Evolutionary conservation across 805 yeast species (phyloP), one percentile per base, ranked within the genome.

Genomic region (Candida sanyiensis): DNA sequence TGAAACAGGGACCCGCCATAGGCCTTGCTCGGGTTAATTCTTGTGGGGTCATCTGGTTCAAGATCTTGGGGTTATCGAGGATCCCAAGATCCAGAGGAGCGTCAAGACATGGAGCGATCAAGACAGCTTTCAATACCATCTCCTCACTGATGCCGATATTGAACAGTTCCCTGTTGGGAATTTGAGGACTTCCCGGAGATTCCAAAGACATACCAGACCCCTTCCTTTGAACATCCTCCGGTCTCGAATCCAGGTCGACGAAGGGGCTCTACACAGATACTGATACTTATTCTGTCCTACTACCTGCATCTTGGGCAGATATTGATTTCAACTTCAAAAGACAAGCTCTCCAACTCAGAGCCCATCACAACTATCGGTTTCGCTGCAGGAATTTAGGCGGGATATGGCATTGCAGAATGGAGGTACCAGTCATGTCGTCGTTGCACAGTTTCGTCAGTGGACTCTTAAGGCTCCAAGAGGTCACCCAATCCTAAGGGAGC

Each of bases 381-480:
- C 55, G 70, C 75, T 26, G 62, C 75, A 28, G 70, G 75, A 7
- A 62, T 77, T 28, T 83, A 77, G 46, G 68, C 69, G 34, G 83
- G 77, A 50, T 59, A 71, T 35, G 71, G 67, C 40, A 64, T 64
- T 24, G 66, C 70, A 28, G 67, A 75, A 50, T 77, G 83, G 83
- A 67, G 68, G 46, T 62, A 64, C 43, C 69, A 72, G 48, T 62
- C 67, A 49, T 66, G 69, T 18, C 62, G 82, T n/a, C 54, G 63
- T 83, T 49, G 56, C 77, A 31, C 82, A 77, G 51, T 73, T 77
- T 49, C 77, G 79, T 36, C 82, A 77, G 51, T 77, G 80, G 69
- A 69, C 79, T 9, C 63, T 77, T 37, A 78, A 75, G 54, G 65
- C 77, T 24, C 77, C 74, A 49, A 73, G 76, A 4, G 78, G 80